Percentiles rank a stretch among this genome's conserved stretches.
Conservation (phyloP, 441 rosid species). For the Lepidium campestre region DNA sequence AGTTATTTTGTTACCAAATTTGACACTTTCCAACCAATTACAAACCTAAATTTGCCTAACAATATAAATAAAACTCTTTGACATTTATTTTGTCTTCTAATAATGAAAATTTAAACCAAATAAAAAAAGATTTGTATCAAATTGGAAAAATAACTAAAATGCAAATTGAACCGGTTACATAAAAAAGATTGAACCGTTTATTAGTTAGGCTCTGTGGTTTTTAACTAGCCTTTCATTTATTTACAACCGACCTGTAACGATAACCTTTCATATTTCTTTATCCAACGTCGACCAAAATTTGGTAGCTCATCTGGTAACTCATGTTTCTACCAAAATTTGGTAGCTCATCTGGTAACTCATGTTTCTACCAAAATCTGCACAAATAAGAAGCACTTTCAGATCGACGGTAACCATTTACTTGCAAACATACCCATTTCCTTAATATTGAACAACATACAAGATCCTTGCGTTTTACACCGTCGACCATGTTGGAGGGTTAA, state of each 20-base stretch:
- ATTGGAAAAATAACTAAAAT: not conserved
- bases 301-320: no score
- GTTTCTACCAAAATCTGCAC: no score
- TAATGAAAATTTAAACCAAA: not conserved
- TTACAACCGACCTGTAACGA: conserved; percentile 7
- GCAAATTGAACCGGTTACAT: not conserved
- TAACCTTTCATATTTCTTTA: conserved; percentile 9
- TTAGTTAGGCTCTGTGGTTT: not conserved
- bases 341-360: no score
- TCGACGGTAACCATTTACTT: no score
- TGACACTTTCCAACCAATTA: not conserved
- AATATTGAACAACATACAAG: no score
- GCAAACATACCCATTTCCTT: no score
- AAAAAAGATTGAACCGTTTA: not conserved
- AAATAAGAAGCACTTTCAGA: no score
- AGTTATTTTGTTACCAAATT: not conserved
- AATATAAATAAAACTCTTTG: not conserved
- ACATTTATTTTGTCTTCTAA: not conserved
- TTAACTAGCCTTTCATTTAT: conserved; percentile 1
- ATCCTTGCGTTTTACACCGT: no score
- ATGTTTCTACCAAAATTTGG: no score
- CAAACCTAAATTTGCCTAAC: not conserved
- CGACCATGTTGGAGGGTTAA: no score
- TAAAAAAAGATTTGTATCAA: no score
- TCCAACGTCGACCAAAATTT: conserved; percentile 9